Conservation (phyloP, 306 rosid species). For the Lathyrus sativus region DNA sequence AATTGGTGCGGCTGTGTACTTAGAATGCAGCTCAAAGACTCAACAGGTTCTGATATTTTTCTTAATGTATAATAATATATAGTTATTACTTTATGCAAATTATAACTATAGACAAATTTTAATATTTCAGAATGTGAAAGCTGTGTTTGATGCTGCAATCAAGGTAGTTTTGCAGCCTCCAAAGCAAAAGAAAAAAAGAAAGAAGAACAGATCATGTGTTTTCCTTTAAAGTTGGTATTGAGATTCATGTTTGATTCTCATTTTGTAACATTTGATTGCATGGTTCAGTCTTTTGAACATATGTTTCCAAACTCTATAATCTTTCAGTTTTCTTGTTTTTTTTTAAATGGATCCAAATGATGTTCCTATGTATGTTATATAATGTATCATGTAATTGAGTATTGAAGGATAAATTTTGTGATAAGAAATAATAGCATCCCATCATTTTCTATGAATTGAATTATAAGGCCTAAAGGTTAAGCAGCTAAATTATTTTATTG, state of each 20-base stretch:
- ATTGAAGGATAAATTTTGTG: conserved; percentile 28
- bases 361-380: conserved; percentile 34
- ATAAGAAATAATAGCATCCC: conserved; percentile 15
- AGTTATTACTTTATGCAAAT: background rate
- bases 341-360: conserved; percentile 12
- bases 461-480: background rate
- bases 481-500: too few species aligned
- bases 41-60: conserved; percentile 64
- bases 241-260: conserved; percentile 31
- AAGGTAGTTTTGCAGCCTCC: conserved; percentile 61
- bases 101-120: conserved; percentile 10
- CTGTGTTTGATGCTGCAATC: conserved; percentile 51
- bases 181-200: conserved; percentile 50
- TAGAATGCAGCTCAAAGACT: conserved; percentile 96
- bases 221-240: conserved; percentile 41
- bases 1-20: conserved; percentile 86
- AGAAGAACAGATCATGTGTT: conserved; percentile 49
- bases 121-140: conserved; percentile 52
- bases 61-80: background rate
- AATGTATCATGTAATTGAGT: conserved; percentile 27
- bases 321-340: conserved; percentile 10
- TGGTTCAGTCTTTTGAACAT: conserved; percentile 33
- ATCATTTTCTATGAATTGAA: background rate
- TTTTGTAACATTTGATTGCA: conserved; percentile 40
- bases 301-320: conserved; percentile 31